Evolutionary conservation across 2,329 filamentous ascomycete species (phyloP), one percentile per base, ranked within the genome.

Genomic region (Gyromitra esculenta): DNA sequence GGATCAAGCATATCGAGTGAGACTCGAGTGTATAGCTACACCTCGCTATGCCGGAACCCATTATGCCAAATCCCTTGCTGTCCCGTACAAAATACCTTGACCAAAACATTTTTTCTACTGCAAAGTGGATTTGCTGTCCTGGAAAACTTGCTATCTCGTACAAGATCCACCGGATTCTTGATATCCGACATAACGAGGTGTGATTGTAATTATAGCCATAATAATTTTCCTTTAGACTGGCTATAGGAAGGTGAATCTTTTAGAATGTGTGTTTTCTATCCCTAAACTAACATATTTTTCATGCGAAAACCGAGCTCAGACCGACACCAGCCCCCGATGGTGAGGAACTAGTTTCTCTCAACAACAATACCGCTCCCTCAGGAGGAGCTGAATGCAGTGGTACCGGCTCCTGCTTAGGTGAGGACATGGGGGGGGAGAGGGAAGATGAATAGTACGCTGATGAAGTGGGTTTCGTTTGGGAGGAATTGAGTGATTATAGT

Each of bases 211-310:
- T 3, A 56, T 31, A 56, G 52, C 21, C 11, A 56, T 56, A 25
- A 1, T 56, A 4, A 35, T 56, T 56, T 56, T 56, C 21, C 8
- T 56, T 15, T 56, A 15, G 52, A 11, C 52, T 31, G 21, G n/a
- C n/a, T 50, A 50, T 50, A n/a, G 45, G 11, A 50, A 56, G 21
- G 52, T 56, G 52, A 35, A 18, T 56, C 25, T 31, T 31, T 15
- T 56, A 56, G 52, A 52, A 52, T n/a, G n/a, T 52, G 52, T 56
- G 52, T 50, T 43, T 43, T 43, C 45, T 50, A 13, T 7, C 52
- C 52, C 52, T 56, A 21, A 56, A 56, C 52, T 56, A 56, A 56
- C 21, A 56, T 35, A 35, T 35, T 50, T 50, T 50, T 50, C 45
- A n/a, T 7, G 45, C 45, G 45, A 50, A 5, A 50, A 50, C 45